phyloP scores from a whole-genome alignment of 2,329 filamentous ascomycete species.

The Claviceps sp. region DNA sequence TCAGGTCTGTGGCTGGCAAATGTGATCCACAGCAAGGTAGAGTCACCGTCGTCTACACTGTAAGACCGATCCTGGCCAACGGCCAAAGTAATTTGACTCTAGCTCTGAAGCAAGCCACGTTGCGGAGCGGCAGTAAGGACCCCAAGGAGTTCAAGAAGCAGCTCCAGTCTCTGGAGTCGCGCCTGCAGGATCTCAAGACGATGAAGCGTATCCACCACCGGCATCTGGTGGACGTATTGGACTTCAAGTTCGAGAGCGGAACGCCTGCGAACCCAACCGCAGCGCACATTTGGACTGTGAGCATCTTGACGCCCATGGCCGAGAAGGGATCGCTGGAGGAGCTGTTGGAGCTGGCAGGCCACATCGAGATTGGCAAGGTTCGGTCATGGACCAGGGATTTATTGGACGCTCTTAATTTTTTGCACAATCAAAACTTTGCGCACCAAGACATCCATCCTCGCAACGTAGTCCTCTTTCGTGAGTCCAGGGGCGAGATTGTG shows the following conservation, averaged over 20 bases:
- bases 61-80: constrained; percentile 50
- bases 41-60: constrained; percentile 56
- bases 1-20: constrained; percentile 59
- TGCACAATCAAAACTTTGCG: constrained; percentile 71
- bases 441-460: constrained; percentile 72
- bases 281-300: constrained; percentile 52
- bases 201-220: constrained; percentile 63
- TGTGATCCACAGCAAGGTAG: constrained; percentile 51
- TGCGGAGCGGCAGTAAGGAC: constrained; percentile 46
- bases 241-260: constrained; percentile 61
- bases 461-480: constrained; percentile 67
- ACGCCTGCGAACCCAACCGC: constrained; percentile 24
- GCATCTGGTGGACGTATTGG: constrained; percentile 66
- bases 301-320: constrained; percentile 61
- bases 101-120: constrained; percentile 56
- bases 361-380: constrained; percentile 59
- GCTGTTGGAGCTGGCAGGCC: constrained; percentile 65
- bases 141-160: constrained; percentile 57
- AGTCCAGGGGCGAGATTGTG: constrained; percentile 52
- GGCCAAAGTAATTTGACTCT: constrained; percentile 48
- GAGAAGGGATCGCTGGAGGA: constrained; percentile 75
- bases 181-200: constrained; percentile 61
- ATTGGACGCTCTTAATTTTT: constrained; percentile 74
- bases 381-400: constrained; percentile 87
- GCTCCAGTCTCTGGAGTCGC: constrained; percentile 61